These are phyloP conservation scores for Neostapfia colusana DNA, from an alignment of 176 grass and related monocot genomes.

Conservation along the genomic window DNA sequence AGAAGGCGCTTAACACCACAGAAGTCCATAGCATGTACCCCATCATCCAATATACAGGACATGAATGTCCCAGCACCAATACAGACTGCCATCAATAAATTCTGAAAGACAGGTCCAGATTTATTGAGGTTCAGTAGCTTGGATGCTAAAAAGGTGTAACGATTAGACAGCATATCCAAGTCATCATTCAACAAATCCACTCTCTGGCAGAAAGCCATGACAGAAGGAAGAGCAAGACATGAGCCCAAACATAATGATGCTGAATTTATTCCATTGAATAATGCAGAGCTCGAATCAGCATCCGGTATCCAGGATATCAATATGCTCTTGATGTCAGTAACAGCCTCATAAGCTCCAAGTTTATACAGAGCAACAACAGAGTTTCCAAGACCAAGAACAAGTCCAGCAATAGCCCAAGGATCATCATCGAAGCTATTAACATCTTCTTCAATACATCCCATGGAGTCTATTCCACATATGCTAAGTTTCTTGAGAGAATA, in stretches of 20 bases:
- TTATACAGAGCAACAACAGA: slow-evolving; percentile 72
- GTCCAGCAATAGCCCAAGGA: slow-evolving; percentile 79
- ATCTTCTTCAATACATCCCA: slow-evolving; percentile 50
- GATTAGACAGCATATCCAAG: slow-evolving; percentile 64
- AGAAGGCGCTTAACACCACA: slow-evolving; percentile 61
- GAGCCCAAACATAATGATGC: slow-evolving; percentile 68
- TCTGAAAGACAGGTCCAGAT: slow-evolving; percentile 65
- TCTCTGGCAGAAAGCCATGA: slow-evolving; percentile 79
- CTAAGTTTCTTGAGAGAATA: slow-evolving; percentile 63
- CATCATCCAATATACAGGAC: slow-evolving; percentile 68
- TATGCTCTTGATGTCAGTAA: slow-evolving; percentile 76
- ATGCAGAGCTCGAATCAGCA: slow-evolving; percentile 38
- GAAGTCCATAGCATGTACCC: slow-evolving; percentile 68
- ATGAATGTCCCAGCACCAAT: slow-evolving; percentile 83
- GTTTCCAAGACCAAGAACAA: slow-evolving; percentile 73
- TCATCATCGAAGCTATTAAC: slow-evolving; percentile 66
- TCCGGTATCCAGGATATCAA: slow-evolving; percentile 76
- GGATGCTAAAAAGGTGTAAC: slow-evolving; percentile 68
- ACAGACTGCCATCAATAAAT: slow-evolving; percentile 80
- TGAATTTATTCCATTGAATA: slow-evolving; percentile 55
- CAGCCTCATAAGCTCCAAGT: slow-evolving; percentile 61
- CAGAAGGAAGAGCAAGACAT: slow-evolving; percentile 76
- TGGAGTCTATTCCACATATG: slow-evolving; percentile 39
- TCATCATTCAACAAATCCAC: slow-evolving; percentile 70
- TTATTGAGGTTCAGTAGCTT: slow-evolving; percentile 66